phyloP scores from a whole-genome alignment of 1,284 basidiomycete species.

The Cryptococcus depauperatus region DNA sequence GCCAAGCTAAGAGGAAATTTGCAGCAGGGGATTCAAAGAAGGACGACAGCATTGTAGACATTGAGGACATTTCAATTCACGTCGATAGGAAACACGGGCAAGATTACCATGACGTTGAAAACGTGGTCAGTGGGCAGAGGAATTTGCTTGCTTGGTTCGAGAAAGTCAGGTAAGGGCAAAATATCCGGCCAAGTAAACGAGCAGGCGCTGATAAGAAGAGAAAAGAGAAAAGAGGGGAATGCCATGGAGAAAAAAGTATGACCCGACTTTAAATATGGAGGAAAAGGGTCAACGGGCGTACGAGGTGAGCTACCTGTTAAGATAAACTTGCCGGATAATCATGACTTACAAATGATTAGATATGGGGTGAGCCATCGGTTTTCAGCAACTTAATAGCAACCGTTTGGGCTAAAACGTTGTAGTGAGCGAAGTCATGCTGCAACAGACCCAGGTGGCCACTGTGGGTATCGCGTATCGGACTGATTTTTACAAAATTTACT shows the following conservation, averaged over 20 bases:
- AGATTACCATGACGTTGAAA: constrained; percentile 25
- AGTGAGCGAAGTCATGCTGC: constrained; percentile 90
- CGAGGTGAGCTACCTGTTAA: constrained; percentile 31
- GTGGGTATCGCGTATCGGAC: constrained; percentile 33
- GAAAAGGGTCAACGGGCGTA: constrained; percentile 44
- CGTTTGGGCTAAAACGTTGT: constrained; percentile 49
- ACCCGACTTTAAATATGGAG: constrained; percentile 19
- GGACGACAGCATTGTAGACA: constrained; percentile 6
- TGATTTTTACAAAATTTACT: background rate
- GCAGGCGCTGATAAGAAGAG: background rate
- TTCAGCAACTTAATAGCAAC: background rate
- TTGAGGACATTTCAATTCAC: constrained; percentile 17
- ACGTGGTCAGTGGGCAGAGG: constrained; percentile 19
- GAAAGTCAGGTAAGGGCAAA: constrained; percentile 27
- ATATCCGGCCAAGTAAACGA: background rate
- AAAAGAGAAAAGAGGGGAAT: constrained; percentile 41
- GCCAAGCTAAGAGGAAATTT: background rate
- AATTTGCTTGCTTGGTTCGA: constrained; percentile 43
- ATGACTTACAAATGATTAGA: constrained; percentile 7
- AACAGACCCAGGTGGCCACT: constrained; percentile 81
- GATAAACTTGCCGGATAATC: background rate
- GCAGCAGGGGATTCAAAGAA: background rate
- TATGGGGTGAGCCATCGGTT: constrained; percentile 19
- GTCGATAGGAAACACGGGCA: constrained; percentile 21
- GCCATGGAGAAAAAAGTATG: constrained; percentile 44